Evolutionary conservation across 768 basidiomycete species (phyloP).

Genomic region (Dendrothele bispora): DNA sequence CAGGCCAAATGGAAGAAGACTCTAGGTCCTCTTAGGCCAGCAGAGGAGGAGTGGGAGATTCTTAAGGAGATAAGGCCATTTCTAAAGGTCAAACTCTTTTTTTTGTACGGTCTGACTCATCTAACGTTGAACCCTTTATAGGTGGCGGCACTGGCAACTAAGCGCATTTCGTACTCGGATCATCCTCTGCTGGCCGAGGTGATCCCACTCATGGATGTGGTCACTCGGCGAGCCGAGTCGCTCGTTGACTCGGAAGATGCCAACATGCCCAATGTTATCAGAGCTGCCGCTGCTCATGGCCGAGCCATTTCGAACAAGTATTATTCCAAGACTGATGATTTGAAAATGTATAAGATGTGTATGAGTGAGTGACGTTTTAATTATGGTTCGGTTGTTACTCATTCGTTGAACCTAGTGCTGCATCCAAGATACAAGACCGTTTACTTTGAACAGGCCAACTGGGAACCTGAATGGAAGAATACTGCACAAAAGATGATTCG

Average conservation of each 20-base stretch:
- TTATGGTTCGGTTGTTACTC: background rate
- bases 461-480: conserved; percentile 18
- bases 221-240: conserved; percentile 5
- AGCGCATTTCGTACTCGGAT: conserved; percentile 5
- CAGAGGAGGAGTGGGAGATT: conserved; percentile 14
- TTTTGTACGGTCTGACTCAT: background rate
- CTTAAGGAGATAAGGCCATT: conserved; percentile 9
- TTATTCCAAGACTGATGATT: conserved; percentile 14
- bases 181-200: conserved; percentile 12
- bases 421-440: conserved; percentile 16
- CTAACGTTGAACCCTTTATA: background rate
- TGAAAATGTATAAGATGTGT: conserved; percentile 12
- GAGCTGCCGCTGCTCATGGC: conserved; percentile 6
- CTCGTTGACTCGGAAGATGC: background rate
- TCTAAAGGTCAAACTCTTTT: conserved; percentile 2
- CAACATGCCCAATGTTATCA: background rate
- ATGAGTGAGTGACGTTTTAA: conserved; percentile 14
- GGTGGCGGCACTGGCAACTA: conserved; percentile 9
- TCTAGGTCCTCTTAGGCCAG: conserved; percentile 1
- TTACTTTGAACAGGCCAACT: conserved; percentile 14
- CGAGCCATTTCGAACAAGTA: conserved; percentile 14
- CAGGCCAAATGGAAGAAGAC: background rate
- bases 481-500: conserved; percentile 8
- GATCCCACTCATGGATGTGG: conserved; percentile 17
- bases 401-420: conserved; percentile 11